Conservation (phyloP, 2,329 filamentous ascomycete species). For the Cladosporium sphaerospermum region DNA sequence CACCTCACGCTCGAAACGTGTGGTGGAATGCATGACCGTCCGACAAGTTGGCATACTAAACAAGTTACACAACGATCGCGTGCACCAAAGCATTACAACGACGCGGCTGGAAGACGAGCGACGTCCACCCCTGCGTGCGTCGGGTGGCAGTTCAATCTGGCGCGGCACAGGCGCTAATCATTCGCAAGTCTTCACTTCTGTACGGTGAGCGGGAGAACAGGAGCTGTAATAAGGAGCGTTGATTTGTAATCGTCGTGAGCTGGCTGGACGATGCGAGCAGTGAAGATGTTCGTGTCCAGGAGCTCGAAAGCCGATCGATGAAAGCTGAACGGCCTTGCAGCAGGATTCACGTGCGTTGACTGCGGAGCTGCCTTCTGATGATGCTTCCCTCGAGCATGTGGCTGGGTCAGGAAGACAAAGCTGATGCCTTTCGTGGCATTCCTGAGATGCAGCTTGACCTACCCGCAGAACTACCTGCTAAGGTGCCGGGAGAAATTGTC, state of each 20-base stretch:
- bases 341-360: background rate
- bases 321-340: background rate
- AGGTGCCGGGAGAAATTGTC: background rate
- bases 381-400: no score
- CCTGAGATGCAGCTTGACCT: conserved; percentile 12
- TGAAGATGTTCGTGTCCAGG: background rate
- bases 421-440: conserved; percentile 8
- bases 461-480: conserved; percentile 3
- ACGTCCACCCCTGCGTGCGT: no score
- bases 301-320: background rate
- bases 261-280: conserved; percentile 13
- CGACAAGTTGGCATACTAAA: no score
- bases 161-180: background rate
- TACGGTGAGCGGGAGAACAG: conserved; percentile 16
- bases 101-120: no score
- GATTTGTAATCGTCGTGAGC: conserved; percentile 21
- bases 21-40: no score
- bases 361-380: background rate
- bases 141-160: no score
- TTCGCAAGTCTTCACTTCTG: conserved; percentile 14
- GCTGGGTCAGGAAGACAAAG: no score
- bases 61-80: no score
- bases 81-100: no score
- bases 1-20: no score
- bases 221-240: conserved; percentile 17